Base-by-base conservation (phyloP, 176 grass and related monocot species). In the Triticum dicoccoides region DNA sequence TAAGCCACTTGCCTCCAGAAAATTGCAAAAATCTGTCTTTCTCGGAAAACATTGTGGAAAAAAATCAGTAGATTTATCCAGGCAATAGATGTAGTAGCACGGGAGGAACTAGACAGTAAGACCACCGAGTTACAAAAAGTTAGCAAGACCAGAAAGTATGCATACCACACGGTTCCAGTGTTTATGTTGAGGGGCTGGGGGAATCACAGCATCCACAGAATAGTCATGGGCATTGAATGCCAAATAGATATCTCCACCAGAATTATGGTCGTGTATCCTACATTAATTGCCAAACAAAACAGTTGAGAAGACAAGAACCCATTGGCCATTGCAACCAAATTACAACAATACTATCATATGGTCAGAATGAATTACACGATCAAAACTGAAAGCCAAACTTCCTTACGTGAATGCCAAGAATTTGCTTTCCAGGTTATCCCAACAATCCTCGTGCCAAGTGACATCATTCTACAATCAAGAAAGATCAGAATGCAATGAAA, bases 361-460 rank as follows among this genome's bases (percentile, higher is more conserved):
- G 34, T 81, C 58, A 77, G 24, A 84, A 82, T 45, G 17, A 30
- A 29, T 6, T 39, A 42, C 38, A 4, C 54, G 42, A 83, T 24
- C 52, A 63, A 81, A 68, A 68, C 4, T n/a, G 7, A 77, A 44
- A 54, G 33, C 23, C n/a, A 72, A 81, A 85, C 52, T 69, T 85
- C 30, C 93, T 98, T 93, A 99, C 90, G 90, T 99, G 63, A 96
- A 94, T 80, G 97, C 97, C 83, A 99, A 91, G 65, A 96, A 99
- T 90, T 85, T 96, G 97, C 97, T 99, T 42, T 99, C 94, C 79
- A 49, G 32, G 54, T 99, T 96, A 70, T 81, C 92, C 97, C 97
- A 99, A 56, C 70, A 83, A 85, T 88, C 80, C 78, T 99, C 97
- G 72, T 99, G 97, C 97, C 97, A 99, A 9, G 92, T 94, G 65